Evolutionary conservation across 225 moss, liverwort and hornwort species (phyloP), one percentile per base, ranked within the genome.

Genomic region (Climacium dendroides): DNA sequence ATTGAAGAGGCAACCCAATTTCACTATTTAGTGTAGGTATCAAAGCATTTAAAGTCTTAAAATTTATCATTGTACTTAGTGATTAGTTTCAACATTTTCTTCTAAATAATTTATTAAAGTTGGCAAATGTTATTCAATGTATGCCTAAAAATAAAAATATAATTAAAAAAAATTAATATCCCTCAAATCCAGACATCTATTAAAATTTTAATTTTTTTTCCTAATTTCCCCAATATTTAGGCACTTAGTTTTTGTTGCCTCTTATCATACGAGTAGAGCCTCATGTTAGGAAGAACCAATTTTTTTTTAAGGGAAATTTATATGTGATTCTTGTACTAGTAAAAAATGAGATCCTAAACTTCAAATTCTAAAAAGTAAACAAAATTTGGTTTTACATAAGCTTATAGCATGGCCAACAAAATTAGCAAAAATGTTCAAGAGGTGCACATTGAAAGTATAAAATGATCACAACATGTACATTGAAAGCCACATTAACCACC

Each of bases 21-120:
- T n/a, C n/a, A n/a, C n/a, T n/a, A n/a, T n/a, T n/a, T n/a, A n/a
- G n/a, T n/a, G n/a, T n/a, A 45, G 45, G 45, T 45, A 75, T 9
- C 5, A 34, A 32, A 13, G 20, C 52, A 20, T 35, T 52, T 4
- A 34, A 75, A 52, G 13, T 50, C 19, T 34, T 29, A 45, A 18
- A 18, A 29, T 0, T 6, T 17, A 17, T 10, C 29, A 71, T 0
- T 71, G 2, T 28, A 28, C 1, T 0, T 28, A 1, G 11, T 29
- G 2, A 45, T 10, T 4, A 45, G 0, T 2, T 18, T 6, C 3
- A 28, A 28, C 5, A 45, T 26, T 26, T 45, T 0, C 3, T 45
- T 5, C 45, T 5, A 2, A 72, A 10, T 2, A 72, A 29, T 28
- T 10, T 17, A 29, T 29, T 10, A 29, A 45, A 45, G 2, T 72